Base-by-base conservation (phyloP, 108 stramenopile genomes). In the Bacterosira constricta region DNA sequence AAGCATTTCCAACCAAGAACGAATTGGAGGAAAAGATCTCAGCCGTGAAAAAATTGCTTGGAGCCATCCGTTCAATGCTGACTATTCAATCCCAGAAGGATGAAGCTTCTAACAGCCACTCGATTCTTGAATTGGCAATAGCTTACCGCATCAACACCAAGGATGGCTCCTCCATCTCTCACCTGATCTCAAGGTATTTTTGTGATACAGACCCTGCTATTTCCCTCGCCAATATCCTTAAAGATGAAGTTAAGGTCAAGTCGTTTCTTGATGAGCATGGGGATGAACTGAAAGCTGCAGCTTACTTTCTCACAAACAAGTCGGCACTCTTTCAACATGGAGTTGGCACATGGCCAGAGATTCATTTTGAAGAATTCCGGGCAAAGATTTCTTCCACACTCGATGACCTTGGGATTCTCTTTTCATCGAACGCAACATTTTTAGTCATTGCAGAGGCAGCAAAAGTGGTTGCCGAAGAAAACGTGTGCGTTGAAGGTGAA, bases 281-380 rank as follows among this genome's bases (percentile, higher is more conserved):
- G 17, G 20, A 6, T 11, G 54, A 68, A 36, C 53, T 68, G 27
- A 15, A 68, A 26, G 66, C 66, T 20, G 36, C 54, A 27, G 25
- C 54, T 9, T 42, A 68, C 27, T 68, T 68, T 31, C 12, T 41
- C 10, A 9, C 35, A 37, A 29, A 44, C 66, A 68, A 42, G 31
- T 68, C 66, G 10, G n/a, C 52, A 1, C 42, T 68, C 6, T 54
- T 68, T 55, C 66, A 55, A 55, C 34, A 44, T 36, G 23, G 35
- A 44, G 21, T 68, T 6, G 66, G 66, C 7, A 18, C 53, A 15
- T 56, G 53, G 66, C 5, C 66, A 1, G 29, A 68, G 30, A 55
- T 68, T 11, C 1, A 27, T 6, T 44, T 55, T 30, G 66, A 55
- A 8, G 66, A 68, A 31, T 68, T 68, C 32, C 37, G 54, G 26